Base-by-base conservation (phyloP, 305 asterid species). In the Fraxinus albicans region DNA sequence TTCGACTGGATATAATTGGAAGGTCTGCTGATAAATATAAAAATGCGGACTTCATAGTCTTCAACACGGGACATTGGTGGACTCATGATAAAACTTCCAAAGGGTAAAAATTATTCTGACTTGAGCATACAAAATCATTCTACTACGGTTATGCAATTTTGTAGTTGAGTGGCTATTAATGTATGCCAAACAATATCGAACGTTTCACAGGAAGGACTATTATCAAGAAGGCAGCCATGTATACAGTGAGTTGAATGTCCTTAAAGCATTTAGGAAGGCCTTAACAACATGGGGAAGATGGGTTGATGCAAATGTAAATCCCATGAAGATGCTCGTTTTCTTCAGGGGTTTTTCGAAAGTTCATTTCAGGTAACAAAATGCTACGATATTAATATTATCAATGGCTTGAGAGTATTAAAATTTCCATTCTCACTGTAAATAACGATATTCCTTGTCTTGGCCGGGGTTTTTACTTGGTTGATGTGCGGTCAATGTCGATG, bases 31-130 rank as follows among this genome's bases (percentile, higher is more conserved):
- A 84, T 23, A 84, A 80, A 70, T 92, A 90, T 83, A 89, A 88
- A 74, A 80, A 67, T 50, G 97, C 96, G 0, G 95, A 91, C 70
- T 50, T 93, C 75, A 80, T 93, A 33, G 87, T 91, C 75, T 93
- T 93, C 89, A 93, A 93, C 89, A 92, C 97, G 0, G 97, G 96
- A 42, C 96, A 93, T 60, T 93, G 97, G 97, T 93, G 97, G 97
- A 93, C 97, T 55, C 97, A 93, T 83, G 97, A 92, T 84, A 93
- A 93, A 83, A 92, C 95, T 63, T 84, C 96, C 7, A 78, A 78
- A 65, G 97, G 97, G 96, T 93, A 90, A 83, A n/a, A 15, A 2
- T 13, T 8, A 27, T 77, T 73, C 15, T 67, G 19, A 70, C 27
- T 79, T 67, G 53, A 70, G 31, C 73, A 60, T 8, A 34, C 60